These are phyloP conservation scores for Pseudozyma hubeiensis DNA, from an alignment of 1,284 basidiomycete species.

Conservation along the genomic window DNA sequence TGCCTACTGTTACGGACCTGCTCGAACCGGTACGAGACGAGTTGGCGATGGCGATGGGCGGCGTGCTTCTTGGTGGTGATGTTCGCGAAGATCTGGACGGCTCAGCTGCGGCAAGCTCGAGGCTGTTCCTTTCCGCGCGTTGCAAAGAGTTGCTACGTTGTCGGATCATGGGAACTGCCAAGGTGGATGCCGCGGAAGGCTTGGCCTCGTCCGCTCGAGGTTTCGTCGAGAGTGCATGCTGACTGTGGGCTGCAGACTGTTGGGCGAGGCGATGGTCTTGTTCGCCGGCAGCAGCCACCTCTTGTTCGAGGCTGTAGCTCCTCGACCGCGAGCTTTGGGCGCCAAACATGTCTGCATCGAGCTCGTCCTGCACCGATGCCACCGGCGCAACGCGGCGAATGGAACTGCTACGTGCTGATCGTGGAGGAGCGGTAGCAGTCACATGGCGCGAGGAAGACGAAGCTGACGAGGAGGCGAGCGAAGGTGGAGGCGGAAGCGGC, in stretches of 20 bases:
- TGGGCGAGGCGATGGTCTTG: background rate
- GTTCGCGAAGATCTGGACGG: slow-evolving; percentile 4
- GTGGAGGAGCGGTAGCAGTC: background rate
- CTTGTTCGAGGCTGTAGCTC: slow-evolving; percentile 36
- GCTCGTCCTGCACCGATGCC: slow-evolving; percentile 8
- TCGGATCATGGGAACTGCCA: slow-evolving; percentile 29
- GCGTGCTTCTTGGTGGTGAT: background rate
- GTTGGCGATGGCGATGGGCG: slow-evolving; percentile 1
- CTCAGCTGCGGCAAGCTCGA: slow-evolving; percentile 1
- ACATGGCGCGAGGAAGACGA: slow-evolving; percentile 8
- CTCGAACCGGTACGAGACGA: slow-evolving; percentile 8
- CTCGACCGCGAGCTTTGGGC: slow-evolving; percentile 10
- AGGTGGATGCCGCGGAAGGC: slow-evolving; percentile 8
- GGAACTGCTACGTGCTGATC: slow-evolving; percentile 10
- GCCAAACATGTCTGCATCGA: slow-evolving; percentile 18
- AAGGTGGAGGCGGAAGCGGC: slow-evolving; percentile 47
- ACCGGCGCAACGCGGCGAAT: slow-evolving; percentile 6
- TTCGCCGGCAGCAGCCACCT: slow-evolving; percentile 26
- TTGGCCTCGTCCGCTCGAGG: background rate
- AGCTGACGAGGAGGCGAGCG: slow-evolving; percentile 18
- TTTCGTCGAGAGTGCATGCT: background rate
- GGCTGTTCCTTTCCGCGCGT: slow-evolving; percentile 15
- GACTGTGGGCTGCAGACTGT: background rate
- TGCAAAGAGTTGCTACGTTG: slow-evolving; percentile 38
- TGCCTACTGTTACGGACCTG: slow-evolving; percentile 21